Evolutionary conservation across 1,284 basidiomycete species (phyloP), one percentile per base, ranked within the genome.

Genomic region (Cronartium ribicola): DNA sequence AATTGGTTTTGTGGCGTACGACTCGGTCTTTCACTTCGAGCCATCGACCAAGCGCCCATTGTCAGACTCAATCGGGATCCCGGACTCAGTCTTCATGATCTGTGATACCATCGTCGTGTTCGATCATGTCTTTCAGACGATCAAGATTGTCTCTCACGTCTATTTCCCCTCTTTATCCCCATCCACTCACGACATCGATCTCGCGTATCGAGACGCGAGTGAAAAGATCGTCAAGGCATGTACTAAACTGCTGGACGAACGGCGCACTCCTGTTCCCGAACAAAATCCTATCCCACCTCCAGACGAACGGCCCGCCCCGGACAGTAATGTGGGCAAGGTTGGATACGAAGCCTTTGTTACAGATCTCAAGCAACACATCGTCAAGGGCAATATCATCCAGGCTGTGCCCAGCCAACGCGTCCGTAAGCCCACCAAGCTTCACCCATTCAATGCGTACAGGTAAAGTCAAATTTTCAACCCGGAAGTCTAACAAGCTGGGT

Each of bases 311-410:
- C 83, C 85, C 43, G 85, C 90, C 78, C 85, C 88, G 1, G 85
- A 89, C 20, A 94, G 91, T 60, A 98, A 98, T 80, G 92, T 98
- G 44, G 96, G 96, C 20, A 91, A 93, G 82, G 86, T 84, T 46
- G 96, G 96, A 0, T 99, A 98, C 83, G 89, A 98, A 81, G 83
- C 83, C 4, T 97, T 96, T 79, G 96, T 99, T 20, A 94, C 93
- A 51, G 87, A 86, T 75, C 84, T 99, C 76, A 97, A 98, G 84
- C 86, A 96, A 80, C 92, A 94, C 80, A 97, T 99, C 74, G 85
- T 97, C 76, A 90, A 90, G 64, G 96, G 96, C 51, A 93, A 99
- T 83, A 98, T 98, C 80, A 98, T 99, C 79, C 96, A 99, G 83
- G 96, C 96, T 2, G 96, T 99, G 7, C 96, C 96, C 1, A 94